Evolutionary conservation across 768 basidiomycete species (phyloP).

Genomic region (Kwoniella europaea): DNA sequence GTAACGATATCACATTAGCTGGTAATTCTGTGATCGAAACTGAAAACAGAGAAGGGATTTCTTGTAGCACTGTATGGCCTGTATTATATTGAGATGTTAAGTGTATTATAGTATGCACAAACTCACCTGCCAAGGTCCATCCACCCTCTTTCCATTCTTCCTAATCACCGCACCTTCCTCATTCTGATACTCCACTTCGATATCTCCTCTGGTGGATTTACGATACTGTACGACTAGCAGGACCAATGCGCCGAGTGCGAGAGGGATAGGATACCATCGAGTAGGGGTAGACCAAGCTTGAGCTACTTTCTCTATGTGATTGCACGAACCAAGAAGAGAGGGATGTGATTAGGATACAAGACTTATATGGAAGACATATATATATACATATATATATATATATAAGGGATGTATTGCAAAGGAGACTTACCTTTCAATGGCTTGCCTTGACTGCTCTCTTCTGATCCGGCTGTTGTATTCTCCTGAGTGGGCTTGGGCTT

Average conservation of each 20-base stretch:
- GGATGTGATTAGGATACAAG: background rate
- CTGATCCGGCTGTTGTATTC: background rate
- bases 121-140: constrained; percentile 90
- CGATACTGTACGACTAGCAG: constrained; percentile 61
- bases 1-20: background rate
- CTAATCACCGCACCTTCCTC: constrained; percentile 51
- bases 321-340: background rate
- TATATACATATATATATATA: background rate
- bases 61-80: too few relatives aligned
- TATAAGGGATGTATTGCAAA: background rate
- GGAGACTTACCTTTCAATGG: constrained; percentile 24
- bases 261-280: constrained; percentile 92
- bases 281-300: constrained; percentile 71
- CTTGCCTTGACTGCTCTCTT: constrained; percentile 10
- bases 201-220: constrained; percentile 36
- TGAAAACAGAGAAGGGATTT: too few relatives aligned
- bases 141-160: constrained; percentile 60
- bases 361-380: background rate
- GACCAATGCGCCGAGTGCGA: constrained; percentile 87
- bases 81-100: background rate
- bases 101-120: background rate
- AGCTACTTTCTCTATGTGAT: constrained; percentile 25
- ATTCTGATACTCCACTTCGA: constrained; percentile 50
- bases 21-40: too few relatives aligned
- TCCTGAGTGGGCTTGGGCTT: constrained; percentile 6